These are phyloP conservation scores for Pythium chondricola DNA, from an alignment of 352 stramenopile genomes.

Conservation along the genomic window DNA sequence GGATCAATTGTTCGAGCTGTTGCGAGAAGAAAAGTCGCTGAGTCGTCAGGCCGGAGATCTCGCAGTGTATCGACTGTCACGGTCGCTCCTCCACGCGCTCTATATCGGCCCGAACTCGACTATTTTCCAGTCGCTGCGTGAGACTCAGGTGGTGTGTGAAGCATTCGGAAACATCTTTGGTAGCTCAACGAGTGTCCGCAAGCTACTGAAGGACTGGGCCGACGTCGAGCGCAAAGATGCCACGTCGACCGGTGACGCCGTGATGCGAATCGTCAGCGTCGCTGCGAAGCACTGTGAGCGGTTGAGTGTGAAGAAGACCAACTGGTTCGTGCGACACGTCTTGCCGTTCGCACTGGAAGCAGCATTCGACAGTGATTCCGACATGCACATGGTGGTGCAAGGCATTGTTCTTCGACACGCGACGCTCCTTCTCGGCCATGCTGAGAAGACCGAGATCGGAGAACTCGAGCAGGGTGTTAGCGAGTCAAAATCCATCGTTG, in stretches of 20 bases:
- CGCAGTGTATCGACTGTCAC: slow-evolving; percentile 13
- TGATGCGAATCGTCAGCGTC: slow-evolving; percentile 4
- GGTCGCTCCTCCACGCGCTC: slow-evolving; percentile 7
- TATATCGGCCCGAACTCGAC: background rate
- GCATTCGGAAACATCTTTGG: slow-evolving; percentile 50
- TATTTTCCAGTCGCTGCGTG: background rate
- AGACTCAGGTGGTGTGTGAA: slow-evolving; percentile 17
- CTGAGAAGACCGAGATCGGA: slow-evolving; percentile 20
- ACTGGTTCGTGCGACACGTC: slow-evolving; percentile 73
- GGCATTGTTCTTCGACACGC: slow-evolving; percentile 36
- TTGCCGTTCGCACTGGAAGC: slow-evolving; percentile 31
- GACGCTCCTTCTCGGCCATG: slow-evolving; percentile 42
- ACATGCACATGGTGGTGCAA: background rate
- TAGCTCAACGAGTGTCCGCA: slow-evolving; percentile 30
- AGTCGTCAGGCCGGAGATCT: slow-evolving; percentile 2
- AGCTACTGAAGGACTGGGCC: no score
- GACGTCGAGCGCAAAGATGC: no score
- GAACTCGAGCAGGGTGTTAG: slow-evolving; percentile 5
- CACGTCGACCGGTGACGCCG: background rate
- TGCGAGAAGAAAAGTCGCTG: slow-evolving; percentile 15
- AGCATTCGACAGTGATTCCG: no score
- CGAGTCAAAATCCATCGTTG: slow-evolving; percentile 10
- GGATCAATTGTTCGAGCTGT: slow-evolving; percentile 19
- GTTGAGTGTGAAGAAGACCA: slow-evolving; percentile 56
- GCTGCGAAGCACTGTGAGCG: slow-evolving; percentile 12